A percentile compares a stretch with the other conserved stretches of the same genome.
phyloP scores from a whole-genome alignment of 305 asterid genomes.

The Stenogyne calaminthoides region DNA sequence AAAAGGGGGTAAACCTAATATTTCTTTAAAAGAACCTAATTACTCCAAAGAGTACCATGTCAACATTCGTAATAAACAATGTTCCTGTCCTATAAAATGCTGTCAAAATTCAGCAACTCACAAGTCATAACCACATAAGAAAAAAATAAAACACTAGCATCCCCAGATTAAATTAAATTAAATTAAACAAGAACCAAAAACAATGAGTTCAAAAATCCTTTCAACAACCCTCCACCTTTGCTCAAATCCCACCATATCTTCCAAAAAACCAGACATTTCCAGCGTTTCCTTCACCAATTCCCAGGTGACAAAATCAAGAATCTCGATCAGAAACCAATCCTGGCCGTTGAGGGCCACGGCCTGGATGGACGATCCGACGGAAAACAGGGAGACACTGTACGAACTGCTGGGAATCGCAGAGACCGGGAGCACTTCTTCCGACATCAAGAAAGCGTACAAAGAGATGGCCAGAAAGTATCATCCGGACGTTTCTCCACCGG shows the following conservation, averaged over 20 bases:
- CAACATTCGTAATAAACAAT: neutral
- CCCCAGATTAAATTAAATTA: neutral
- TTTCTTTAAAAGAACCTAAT: no score
- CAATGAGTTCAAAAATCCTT: conserved; percentile 31
- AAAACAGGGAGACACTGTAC: conserved; percentile 36
- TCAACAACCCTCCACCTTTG: conserved; percentile 15
- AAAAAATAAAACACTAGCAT: neutral
- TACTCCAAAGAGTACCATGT: no score
- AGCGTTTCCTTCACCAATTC: conserved; percentile 30
- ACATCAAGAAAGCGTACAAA: conserved; percentile 58
- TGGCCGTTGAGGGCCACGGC: conserved; percentile 19
- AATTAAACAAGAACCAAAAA: neutral
- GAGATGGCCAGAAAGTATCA: conserved; percentile 56
- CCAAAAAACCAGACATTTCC: conserved; percentile 5
- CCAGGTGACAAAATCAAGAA: conserved; percentile 19
- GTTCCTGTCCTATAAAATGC: no score
- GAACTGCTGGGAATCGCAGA: conserved; percentile 52
- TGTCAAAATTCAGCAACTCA: neutral
- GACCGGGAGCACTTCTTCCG: conserved; percentile 35
- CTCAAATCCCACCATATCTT: conserved; percentile 1
- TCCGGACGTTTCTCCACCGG: conserved; percentile 69
- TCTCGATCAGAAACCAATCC: neutral
- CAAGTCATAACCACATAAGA: neutral
- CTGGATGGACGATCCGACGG: no score
- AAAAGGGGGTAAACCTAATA: no score